A percentile compares a stretch with the other conserved stretches of the same genome.
These are phyloP conservation scores for Aeminium ludgeri DNA, from an alignment of 495 filamentous ascomycete genomes.

Conservation along the genomic window DNA sequence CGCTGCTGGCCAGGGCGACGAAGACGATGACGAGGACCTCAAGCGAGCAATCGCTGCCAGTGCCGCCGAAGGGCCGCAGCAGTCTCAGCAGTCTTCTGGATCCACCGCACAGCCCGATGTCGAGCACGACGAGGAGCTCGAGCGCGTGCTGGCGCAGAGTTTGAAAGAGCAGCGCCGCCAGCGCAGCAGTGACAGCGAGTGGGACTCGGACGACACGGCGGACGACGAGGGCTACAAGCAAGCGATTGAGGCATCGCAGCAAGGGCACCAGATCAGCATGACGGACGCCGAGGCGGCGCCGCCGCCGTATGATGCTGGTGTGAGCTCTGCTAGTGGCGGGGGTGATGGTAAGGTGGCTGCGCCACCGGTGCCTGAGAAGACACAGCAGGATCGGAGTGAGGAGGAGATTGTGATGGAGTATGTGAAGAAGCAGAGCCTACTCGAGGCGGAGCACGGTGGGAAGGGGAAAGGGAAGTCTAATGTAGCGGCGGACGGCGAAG, in stretches of 20 bases:
- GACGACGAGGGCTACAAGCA: conserved; percentile 29
- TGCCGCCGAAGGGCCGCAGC: conserved; percentile 2
- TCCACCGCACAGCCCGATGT: conserved; percentile 32
- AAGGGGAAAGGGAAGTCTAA: conserved; percentile 2
- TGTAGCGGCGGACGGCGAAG: background rate
- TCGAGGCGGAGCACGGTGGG: conserved; percentile 37
- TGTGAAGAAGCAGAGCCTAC: conserved; percentile 59
- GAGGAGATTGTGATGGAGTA: conserved; percentile 62
- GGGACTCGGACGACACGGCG: conserved; percentile 20
- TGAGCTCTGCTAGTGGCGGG: background rate
- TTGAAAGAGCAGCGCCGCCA: conserved; percentile 29
- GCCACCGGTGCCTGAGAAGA: conserved; percentile 15
- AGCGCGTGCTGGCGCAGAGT: conserved; percentile 41
- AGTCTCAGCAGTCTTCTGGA: conserved; percentile 19
- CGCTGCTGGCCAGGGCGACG: conserved; percentile 1
- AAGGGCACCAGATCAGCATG: conserved; percentile 9
- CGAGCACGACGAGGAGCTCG: conserved; percentile 27
- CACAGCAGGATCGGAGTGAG: conserved; percentile 35
- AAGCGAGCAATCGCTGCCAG: conserved; percentile 21
- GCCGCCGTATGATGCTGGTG: conserved; percentile 25
- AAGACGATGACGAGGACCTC: conserved; percentile 21
- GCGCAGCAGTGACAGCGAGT: conserved; percentile 15
- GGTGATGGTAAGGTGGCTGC: background rate
- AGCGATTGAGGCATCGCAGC: conserved; percentile 23
- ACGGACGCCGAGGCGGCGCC: conserved; percentile 2